Base-by-base conservation (phyloP, 495 filamentous ascomycete genomes). In the Aspergillus homomorphus region DNA sequence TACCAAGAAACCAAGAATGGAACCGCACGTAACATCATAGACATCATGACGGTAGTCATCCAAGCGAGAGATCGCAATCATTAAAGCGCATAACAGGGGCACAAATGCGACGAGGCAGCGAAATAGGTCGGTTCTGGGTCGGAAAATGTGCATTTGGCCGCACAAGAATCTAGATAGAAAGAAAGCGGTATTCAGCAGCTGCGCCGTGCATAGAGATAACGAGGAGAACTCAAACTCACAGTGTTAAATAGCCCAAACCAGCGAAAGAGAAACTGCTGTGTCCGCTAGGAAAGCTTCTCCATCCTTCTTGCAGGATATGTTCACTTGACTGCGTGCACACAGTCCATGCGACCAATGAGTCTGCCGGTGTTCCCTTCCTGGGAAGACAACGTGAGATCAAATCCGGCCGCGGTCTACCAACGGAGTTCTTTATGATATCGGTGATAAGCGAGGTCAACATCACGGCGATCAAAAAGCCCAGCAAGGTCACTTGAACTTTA, bases 11-110 rank as follows among this genome's bases (percentile, higher is more conserved):
- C 94, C 94, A 14, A 99, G 76, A 26, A 89, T 58, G 1, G 82
- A 85, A 0, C 94, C 94, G 16, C 77, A 76, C 22, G 84, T 88
- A 19, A 99, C 95, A 75, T 99, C 94, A 51, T 87, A 96, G 4
- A 95, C 89, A 68, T 98, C 95, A 62, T 99, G 94, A 23, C 94
- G 75, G 68, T 99, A 99, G 69, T 99, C 94, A 67, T 96, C 87
- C 51, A 90, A 85, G 7, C 94, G 82, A n/a, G 88, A 93, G 46
- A 96, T 90, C 1, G 92, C 92, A 61, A 98, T 91, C 77, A 97
- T 71, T 4, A 87, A 77, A 6, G 95, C 95, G 23, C 88, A 91
- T 1, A 98, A 63, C 2, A 96, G 65, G 4, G 95, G 95, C 1
- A 79, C 66, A 21, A 81, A 70, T 8, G 75, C 77, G 21, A 80